Conservation (phyloP, 768 basidiomycete species). For the Pholiota molesta region DNA sequence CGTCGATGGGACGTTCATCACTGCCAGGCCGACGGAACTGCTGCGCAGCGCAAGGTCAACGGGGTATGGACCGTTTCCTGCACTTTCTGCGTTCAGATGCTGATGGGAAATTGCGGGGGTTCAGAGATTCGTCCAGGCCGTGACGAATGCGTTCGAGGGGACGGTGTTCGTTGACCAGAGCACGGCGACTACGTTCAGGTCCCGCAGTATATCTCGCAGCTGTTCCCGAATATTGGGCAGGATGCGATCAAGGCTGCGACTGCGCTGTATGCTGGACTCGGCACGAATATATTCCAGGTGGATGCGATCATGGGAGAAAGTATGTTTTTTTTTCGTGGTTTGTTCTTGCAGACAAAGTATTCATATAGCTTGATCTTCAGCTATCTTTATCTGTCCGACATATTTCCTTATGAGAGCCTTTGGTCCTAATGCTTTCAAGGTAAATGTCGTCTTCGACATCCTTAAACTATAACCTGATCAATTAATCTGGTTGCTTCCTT, state of each 20-base stretch:
- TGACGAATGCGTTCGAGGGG: conserved; percentile 46
- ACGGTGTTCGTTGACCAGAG: conserved; percentile 37
- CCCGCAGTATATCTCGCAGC: conserved; percentile 34
- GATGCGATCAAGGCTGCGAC: conserved; percentile 30
- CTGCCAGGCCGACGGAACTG: conserved; percentile 39
- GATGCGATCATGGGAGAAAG: conserved; percentile 44
- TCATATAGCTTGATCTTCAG: conserved; percentile 18
- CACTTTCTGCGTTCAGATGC: not conserved
- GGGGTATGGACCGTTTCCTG: conserved; percentile 17
- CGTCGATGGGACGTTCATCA: conserved; percentile 50
- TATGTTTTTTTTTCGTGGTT: conserved; percentile 21
- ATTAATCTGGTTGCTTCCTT: not conserved
- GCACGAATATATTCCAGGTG: conserved; percentile 38
- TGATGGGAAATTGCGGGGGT: not conserved
- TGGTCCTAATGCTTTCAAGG: conserved; percentile 35
- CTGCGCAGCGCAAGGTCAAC: conserved; percentile 32
- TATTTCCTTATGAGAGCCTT: conserved; percentile 42
- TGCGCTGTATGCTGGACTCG: conserved; percentile 32
- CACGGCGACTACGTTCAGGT: conserved; percentile 30
- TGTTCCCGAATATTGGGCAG: conserved; percentile 44
- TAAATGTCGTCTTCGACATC: not conserved
- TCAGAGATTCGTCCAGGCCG: conserved; percentile 36
- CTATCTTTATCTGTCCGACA: conserved; percentile 50
- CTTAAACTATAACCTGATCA: not conserved
- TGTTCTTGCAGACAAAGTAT: not conserved